phyloP scores from a whole-genome alignment of 768 basidiomycete species.

The Boletus vermiculosoides region DNA sequence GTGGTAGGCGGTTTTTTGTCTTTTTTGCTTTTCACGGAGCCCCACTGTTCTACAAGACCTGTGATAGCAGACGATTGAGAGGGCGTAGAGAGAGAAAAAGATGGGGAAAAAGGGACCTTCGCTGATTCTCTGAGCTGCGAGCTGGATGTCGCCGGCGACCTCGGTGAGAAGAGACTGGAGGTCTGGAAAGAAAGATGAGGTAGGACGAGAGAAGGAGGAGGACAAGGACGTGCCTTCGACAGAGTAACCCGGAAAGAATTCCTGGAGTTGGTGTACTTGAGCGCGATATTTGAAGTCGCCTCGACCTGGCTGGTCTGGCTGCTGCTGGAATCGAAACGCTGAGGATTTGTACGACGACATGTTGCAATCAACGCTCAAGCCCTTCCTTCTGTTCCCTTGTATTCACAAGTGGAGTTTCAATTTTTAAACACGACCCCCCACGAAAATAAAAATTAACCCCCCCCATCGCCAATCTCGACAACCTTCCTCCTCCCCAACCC shows the following conservation, averaged over 20 bases:
- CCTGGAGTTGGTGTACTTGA: slow-evolving; percentile 63
- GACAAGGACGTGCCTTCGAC: slow-evolving; percentile 52
- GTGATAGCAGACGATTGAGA: slow-evolving; percentile 17
- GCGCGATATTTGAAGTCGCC: slow-evolving; percentile 45
- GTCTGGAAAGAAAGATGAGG: slow-evolving; percentile 41
- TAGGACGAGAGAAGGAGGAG: slow-evolving; percentile 19
- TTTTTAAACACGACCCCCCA: slow-evolving; percentile 7
- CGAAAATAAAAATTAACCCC: slow-evolving; percentile 10
- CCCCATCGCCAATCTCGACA: slow-evolving; percentile 16
- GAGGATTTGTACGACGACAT: slow-evolving; percentile 36
- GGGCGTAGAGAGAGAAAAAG: neutral
- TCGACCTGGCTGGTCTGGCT: slow-evolving; percentile 2
- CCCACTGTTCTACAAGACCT: slow-evolving; percentile 83
- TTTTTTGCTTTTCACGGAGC: slow-evolving; percentile 81
- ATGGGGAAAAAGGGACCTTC: slow-evolving; percentile 50
- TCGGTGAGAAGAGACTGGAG: slow-evolving; percentile 68
- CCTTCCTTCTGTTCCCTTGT: no score
- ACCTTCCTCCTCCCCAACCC: slow-evolving; percentile 15
- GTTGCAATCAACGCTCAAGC: neutral
- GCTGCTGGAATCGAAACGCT: slow-evolving; percentile 26
- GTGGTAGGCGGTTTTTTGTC: slow-evolving; percentile 64
- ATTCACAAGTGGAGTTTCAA: slow-evolving; percentile 23
- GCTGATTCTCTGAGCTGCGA: slow-evolving; percentile 70
- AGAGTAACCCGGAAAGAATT: slow-evolving; percentile 69
- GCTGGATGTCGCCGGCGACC: slow-evolving; percentile 62